Evolutionary conservation across 2,329 filamentous ascomycete species (phyloP).

Genomic region (Myriosclerotinia duriaeana): DNA sequence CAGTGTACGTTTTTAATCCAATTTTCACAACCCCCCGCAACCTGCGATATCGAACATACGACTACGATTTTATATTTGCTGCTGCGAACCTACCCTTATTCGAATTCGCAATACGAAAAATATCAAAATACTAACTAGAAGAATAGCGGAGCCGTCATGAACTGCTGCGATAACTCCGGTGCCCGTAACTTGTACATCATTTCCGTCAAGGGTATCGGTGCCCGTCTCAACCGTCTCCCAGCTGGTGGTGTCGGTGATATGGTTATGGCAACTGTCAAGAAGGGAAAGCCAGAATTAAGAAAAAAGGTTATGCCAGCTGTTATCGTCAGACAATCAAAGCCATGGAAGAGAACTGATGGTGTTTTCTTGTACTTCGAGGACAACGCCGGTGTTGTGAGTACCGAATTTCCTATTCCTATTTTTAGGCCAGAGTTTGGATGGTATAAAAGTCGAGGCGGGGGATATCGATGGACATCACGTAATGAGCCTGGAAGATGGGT

Average conservation of each 20-base stretch:
- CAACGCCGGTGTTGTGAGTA: constrained; percentile 95
- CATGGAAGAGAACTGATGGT: constrained; percentile 97
- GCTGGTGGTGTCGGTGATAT: constrained; percentile 98
- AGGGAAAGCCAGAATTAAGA: constrained; percentile 99
- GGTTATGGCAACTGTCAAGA: constrained; percentile 99
- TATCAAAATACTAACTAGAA: constrained; percentile 24
- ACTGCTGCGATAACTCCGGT: constrained; percentile 99
- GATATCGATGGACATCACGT: not conserved
- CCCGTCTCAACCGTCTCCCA: constrained; percentile 94
- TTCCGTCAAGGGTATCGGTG: constrained; percentile 97
- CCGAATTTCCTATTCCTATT: constrained; percentile 23
- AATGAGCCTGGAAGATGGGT: not conserved
- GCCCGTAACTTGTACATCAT: constrained; percentile 99
- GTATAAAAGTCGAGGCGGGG: not conserved
- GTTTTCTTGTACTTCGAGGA: constrained; percentile 99
- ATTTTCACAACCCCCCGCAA: constrained; percentile 25
- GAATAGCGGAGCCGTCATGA: constrained; percentile 93
- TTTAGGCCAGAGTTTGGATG: not conserved
- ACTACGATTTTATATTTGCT: constrained; percentile 1
- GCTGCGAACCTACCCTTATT: constrained; percentile 2
- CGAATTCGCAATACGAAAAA: constrained; percentile 14
- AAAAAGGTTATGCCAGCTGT: constrained; percentile 99
- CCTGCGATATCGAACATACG: constrained; percentile 39
- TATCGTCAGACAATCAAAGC: constrained; percentile 98
- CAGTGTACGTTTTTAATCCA: constrained; percentile 73